Conservation (phyloP, 805 yeast species). For the Metschnikowia dekortorum region DNA sequence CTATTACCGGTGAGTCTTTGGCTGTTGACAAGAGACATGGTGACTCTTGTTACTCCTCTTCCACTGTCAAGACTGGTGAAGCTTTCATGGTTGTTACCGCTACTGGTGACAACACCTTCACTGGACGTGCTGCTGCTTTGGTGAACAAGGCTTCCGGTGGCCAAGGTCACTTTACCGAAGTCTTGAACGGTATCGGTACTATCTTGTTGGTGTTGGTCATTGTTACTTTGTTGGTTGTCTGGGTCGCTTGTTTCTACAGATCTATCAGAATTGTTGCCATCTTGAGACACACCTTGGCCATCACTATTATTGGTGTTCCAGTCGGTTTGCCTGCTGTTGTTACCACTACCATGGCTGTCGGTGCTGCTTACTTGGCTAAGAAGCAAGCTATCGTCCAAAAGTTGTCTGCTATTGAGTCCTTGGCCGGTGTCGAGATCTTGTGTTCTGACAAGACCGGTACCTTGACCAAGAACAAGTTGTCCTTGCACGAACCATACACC, state of each 20-base stretch:
- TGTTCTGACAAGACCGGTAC: slow-evolving; percentile 99
- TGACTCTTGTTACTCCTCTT: slow-evolving; percentile 85
- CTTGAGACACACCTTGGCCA: slow-evolving; percentile 89
- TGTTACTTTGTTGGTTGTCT: slow-evolving; percentile 79
- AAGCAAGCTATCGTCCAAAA: slow-evolving; percentile 97
- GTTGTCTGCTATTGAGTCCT: slow-evolving; percentile 92
- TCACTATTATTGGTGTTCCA: slow-evolving; percentile 96
- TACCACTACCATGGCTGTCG: slow-evolving; percentile 99
- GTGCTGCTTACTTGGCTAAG: slow-evolving; percentile 98
- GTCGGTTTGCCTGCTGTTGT: slow-evolving; percentile 98
- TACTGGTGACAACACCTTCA: slow-evolving; percentile 93
- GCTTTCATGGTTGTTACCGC: slow-evolving; percentile 91
- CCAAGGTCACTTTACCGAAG: slow-evolving; percentile 95
- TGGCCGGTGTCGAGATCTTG: slow-evolving; percentile 96
- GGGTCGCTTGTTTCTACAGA: slow-evolving; percentile 95
- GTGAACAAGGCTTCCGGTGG: slow-evolving; percentile 93
- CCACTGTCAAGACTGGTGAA: slow-evolving; percentile 94
- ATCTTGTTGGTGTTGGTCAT: slow-evolving; percentile 84
- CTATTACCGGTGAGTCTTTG: slow-evolving; percentile 95
- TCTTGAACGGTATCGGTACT: slow-evolving; percentile 95
- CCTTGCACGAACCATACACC: slow-evolving; percentile 95
- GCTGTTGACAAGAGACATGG: slow-evolving; percentile 91
- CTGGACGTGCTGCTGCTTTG: slow-evolving; percentile 95
- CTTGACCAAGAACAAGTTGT: slow-evolving; percentile 92
- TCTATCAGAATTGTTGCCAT: slow-evolving; percentile 80